Percentiles rank a stretch among this genome's conserved stretches.
Evolutionary conservation across 2,329 filamentous ascomycete species (phyloP).

Genomic region (Epichloe festucae): DNA sequence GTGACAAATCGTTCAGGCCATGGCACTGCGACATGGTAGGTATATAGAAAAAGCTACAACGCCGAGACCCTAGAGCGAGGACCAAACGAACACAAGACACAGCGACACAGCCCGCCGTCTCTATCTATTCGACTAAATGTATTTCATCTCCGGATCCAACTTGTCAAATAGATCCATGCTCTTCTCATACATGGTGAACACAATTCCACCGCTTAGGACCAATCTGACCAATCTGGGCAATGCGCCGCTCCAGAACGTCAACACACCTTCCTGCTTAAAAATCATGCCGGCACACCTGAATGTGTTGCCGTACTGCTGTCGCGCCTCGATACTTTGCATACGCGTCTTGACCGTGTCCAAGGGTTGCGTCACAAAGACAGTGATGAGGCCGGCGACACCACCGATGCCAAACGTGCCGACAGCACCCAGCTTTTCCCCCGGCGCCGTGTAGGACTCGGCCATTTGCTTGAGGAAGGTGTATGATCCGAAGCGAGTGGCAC

Average conservation of each 20-base stretch:
- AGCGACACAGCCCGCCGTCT: background rate
- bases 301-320: constrained; percentile 71
- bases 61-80: no score
- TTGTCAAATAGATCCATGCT: constrained; percentile 75
- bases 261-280: constrained; percentile 74
- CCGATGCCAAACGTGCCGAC: constrained; percentile 84
- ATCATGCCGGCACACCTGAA: constrained; percentile 72
- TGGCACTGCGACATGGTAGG: no score
- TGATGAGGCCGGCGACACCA: constrained; percentile 77
- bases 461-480: constrained; percentile 87
- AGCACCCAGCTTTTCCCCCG: constrained; percentile 91
- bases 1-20: no score
- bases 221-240: constrained; percentile 72
- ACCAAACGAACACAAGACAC: background rate
- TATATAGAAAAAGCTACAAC: no score
- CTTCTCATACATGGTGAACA: constrained; percentile 98
- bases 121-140: constrained; percentile 42
- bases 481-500: constrained; percentile 76
- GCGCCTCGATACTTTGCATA: constrained; percentile 93
- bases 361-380: constrained; percentile 63
- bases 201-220: constrained; percentile 87
- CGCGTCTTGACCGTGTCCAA: constrained; percentile 93
- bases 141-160: constrained; percentile 71
- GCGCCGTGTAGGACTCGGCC: constrained; percentile 81
- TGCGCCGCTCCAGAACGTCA: constrained; percentile 91